These are phyloP conservation scores for Kwoniella botswanensis DNA, from an alignment of 768 basidiomycete species.

Conservation along the genomic window DNA sequence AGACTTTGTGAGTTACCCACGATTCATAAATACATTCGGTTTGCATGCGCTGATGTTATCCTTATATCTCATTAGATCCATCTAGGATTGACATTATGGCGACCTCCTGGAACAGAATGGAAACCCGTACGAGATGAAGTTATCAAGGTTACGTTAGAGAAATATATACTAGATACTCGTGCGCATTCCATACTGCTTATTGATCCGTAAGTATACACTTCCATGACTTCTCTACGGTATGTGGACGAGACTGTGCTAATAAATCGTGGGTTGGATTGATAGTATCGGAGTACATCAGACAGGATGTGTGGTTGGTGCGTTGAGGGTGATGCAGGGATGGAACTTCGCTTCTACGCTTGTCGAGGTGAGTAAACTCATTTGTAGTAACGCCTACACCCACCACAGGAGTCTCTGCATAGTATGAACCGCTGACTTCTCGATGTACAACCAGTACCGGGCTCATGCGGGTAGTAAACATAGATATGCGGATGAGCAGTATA, in stretches of 20 bases:
- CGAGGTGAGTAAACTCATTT: conserved; percentile 38
- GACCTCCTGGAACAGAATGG: conserved; percentile 43
- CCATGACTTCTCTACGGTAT: background rate
- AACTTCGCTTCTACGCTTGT: conserved; percentile 53
- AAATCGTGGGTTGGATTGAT: background rate
- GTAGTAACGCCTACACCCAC: too few relatives aligned
- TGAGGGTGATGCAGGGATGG: conserved; percentile 52
- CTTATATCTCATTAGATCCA: conserved; percentile 35
- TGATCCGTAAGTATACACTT: conserved; percentile 46
- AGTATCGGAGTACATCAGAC: conserved; percentile 55
- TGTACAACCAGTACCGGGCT: conserved; percentile 42
- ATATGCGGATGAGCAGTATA: conserved; percentile 55
- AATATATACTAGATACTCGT: conserved; percentile 40
- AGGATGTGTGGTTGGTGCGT: conserved; percentile 50
- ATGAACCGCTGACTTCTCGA: too few relatives aligned
- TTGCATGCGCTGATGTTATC: too few relatives aligned
- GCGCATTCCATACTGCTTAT: conserved; percentile 47
- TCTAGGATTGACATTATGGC: conserved; percentile 48
- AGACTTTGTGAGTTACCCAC: conserved; percentile 52
- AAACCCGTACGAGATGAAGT: conserved; percentile 54
- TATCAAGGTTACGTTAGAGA: conserved; percentile 51
- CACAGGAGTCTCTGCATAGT: too few relatives aligned
- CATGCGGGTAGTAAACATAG: conserved; percentile 54
- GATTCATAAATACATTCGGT: background rate
- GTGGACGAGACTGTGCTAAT: background rate